Base-by-base conservation (phyloP, 1,284 basidiomycete genomes). In the Trichosporon sp. region DNA sequence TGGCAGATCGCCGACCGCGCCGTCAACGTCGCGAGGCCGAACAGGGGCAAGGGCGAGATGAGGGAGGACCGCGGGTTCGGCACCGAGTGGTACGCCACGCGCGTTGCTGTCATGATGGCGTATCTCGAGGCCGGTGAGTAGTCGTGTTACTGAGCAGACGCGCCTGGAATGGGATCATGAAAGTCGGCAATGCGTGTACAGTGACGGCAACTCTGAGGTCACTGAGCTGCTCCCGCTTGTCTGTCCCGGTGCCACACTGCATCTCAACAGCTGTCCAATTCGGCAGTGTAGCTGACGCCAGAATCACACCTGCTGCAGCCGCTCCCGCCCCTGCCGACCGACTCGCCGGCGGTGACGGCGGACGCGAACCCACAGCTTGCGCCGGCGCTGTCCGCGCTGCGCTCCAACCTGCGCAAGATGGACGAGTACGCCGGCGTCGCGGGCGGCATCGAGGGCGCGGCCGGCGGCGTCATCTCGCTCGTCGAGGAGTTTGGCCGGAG, bases 1-100 rank as follows among this genome's bases (percentile, higher is more conserved):
- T 81, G 78, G 78, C 65, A 74, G 15, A 76, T 82, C 44, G 77
- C 79, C 15, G 77, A 80, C 63, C 69, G 70, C 5, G 79, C 80
- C 2, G 44, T 80, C 29, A 69, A 67, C 11, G 58, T 71, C 9
- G 69, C 70, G 3, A 71, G 72, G 18, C 72, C 64, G 42, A 53
- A 68, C 18, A 38, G 56, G 60, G 66, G 69, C 9, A 69, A 72
- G 66, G 79, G 78, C 2, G 70, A 77, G 29, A 76, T 77, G 76
- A 73, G 76, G 47, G 80, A 82, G 69, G 76, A 77, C 2, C 68
- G 74, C 1, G 80, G 80, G 11, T 71, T 77, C 11, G 80, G 80
- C 6, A 76, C 77, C 9, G 80, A 80, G 70, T 81, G 80, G 79
- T 82, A 82, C 65, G 67, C 75, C 0, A 70, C 75, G 2, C 65